A percentile compares a stretch with the other conserved stretches of the same genome.
These are phyloP conservation scores for Russula virescens DNA, from an alignment of 768 basidiomycete species.

Conservation along the genomic window DNA sequence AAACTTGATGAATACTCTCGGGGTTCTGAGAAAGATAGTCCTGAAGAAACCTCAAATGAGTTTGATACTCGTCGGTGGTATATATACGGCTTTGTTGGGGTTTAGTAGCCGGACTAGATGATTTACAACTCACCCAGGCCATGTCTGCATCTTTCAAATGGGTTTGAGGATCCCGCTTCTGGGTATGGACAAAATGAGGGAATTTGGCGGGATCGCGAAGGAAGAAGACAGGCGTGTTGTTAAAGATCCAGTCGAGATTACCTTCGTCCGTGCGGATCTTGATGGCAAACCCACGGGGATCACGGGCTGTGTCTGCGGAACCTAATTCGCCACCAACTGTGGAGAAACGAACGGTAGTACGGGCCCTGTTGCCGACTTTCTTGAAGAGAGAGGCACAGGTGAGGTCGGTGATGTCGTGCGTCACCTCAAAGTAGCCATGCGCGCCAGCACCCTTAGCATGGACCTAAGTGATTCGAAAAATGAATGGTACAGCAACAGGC, in stretches of 20 bases:
- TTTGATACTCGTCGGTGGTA: background rate
- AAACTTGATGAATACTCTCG: slow-evolving; percentile 82
- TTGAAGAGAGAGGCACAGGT: slow-evolving; percentile 66
- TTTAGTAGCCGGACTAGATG: background rate
- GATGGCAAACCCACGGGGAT: slow-evolving; percentile 89
- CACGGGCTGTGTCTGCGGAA: slow-evolving; percentile 84
- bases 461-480: slow-evolving; percentile 42
- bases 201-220: slow-evolving; percentile 85
- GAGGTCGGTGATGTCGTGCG: slow-evolving; percentile 78
- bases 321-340: slow-evolving; percentile 89
- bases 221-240: slow-evolving; percentile 91
- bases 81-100: background rate
- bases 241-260: slow-evolving; percentile 89
- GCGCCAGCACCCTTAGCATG: slow-evolving; percentile 92
- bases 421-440: slow-evolving; percentile 89
- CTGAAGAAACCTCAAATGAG: slow-evolving; percentile 36
- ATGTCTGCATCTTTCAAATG: slow-evolving; percentile 83
- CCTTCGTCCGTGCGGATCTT: slow-evolving; percentile 89
- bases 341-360: slow-evolving; percentile 80
- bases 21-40: slow-evolving; percentile 87
- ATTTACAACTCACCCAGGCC: slow-evolving; percentile 60
- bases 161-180: slow-evolving; percentile 88
- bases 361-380: slow-evolving; percentile 60
- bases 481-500: background rate
- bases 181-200: slow-evolving; percentile 92